phyloP scores from a whole-genome alignment of 2,329 filamentous ascomycete species.

The Botrytis galanthina region DNA sequence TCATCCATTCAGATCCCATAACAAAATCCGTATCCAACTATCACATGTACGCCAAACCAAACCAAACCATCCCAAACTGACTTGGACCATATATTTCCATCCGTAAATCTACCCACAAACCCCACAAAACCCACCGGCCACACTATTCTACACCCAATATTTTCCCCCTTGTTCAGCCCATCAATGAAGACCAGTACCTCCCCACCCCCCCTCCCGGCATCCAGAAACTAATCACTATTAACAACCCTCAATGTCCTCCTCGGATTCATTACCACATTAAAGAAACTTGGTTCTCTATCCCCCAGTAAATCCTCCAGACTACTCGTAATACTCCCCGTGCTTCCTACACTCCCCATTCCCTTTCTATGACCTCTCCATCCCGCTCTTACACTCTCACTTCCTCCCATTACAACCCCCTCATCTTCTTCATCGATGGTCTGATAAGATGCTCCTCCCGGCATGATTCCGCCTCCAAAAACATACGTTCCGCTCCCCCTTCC shows the following conservation, averaged over 20 bases:
- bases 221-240: constrained; percentile 44
- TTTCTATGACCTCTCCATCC: constrained; percentile 34
- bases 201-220: background rate
- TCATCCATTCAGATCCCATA: background rate
- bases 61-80: background rate
- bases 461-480: constrained; percentile 29
- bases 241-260: constrained; percentile 67
- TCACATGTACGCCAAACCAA: background rate
- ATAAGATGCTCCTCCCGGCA: constrained; percentile 29
- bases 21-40: background rate
- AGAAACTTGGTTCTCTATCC: constrained; percentile 68
- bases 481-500: background rate
- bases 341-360: background rate
- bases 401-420: constrained; percentile 26
- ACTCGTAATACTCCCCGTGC: constrained; percentile 38
- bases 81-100: background rate
- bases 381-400: constrained; percentile 30
- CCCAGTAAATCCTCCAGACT: constrained; percentile 55
- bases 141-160: background rate
- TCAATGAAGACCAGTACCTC: background rate
- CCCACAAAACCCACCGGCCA: background rate
- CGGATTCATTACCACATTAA: constrained; percentile 66
- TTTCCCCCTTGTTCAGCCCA: background rate
- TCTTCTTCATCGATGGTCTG: constrained; percentile 35
- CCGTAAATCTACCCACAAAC: background rate